Evolutionary conservation across 805 yeast genomes (phyloP).

Genomic region (Candida saitoana): DNA sequence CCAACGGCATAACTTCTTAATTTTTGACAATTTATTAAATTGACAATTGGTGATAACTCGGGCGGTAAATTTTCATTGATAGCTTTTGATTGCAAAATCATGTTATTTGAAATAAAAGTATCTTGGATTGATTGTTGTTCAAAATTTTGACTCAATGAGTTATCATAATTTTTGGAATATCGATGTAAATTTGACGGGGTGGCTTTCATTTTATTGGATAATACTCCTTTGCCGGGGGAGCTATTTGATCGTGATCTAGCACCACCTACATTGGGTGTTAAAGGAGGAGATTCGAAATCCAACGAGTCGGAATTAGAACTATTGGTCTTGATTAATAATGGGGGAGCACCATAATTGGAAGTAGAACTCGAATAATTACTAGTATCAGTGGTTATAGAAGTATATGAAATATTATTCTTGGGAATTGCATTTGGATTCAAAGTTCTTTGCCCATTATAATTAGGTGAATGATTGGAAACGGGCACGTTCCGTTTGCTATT

Average conservation of each 20-base stretch:
- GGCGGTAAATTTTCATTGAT: conserved; percentile 42
- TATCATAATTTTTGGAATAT: conserved; percentile 12
- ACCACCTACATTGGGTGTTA: neutral
- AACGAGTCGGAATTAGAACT: neutral
- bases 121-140: conserved; percentile 10
- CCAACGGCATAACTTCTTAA: conserved; percentile 62
- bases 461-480: neutral
- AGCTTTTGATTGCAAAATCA: conserved; percentile 15
- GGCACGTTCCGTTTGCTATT: too few species aligned
- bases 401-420: neutral
- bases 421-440: neutral
- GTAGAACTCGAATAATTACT: neutral
- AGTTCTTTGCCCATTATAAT: neutral
- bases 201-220: conserved; percentile 27
- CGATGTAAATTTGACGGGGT: conserved; percentile 35
- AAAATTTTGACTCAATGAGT: conserved; percentile 3
- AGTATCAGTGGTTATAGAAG: neutral
- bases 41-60: conserved; percentile 68
- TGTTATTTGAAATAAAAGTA: conserved; percentile 8
- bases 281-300: conserved; percentile 3
- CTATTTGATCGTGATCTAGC: neutral
- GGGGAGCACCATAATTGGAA: neutral
- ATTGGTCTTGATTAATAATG: neutral
- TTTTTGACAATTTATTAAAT: conserved; percentile 66
- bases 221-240: conserved; percentile 14